Base-by-base conservation (phyloP, 179 eudicot species). In the Silene noctiflora region DNA sequence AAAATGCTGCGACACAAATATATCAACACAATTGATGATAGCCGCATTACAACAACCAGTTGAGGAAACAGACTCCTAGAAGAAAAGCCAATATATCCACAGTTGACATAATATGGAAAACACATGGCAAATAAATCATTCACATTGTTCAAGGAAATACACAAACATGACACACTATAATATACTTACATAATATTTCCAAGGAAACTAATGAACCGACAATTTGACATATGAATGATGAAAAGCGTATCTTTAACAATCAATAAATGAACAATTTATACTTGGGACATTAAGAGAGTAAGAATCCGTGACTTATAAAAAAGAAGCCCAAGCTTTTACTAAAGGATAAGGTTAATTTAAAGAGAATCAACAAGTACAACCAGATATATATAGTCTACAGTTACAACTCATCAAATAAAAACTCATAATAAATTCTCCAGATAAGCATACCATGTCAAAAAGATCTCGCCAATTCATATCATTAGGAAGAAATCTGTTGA, bases 401-500 rank as follows among this genome's bases (percentile, higher is more conserved):
- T 25, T 5, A n/a, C 3, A 31, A 29, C 27, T 16, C 33, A 44
- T 39, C 24, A 68, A 17, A 25, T 58, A 3, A 53, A 14, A 56
- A 27, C 27, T 60, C 42, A 60, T 8, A 16, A 66, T 19, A 21
- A 27, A 6, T 4, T 69, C 22, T 4, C 46, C 35, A 67, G 56
- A 73, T 46, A 51, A 61, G 81, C 87, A 19, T 79, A 94, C 98
- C 90, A 94, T 92, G 76, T 92, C 98, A 84, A 94, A 94, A 51
- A 94, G 89, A 84, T 92, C 98, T 80, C 91, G 84, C 98, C 98
- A 94, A 76, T 67, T 78, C 97, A 92, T 90, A 80, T 92, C 94
- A 83, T 94, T 92, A 59, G 98, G 98, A 81, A 94, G 98, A 79
- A 84, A 94, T 85, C 87, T 88, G 84, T 94, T 90, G 75, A 92